Base-by-base conservation (phyloP, 2,329 filamentous ascomycete genomes). In the Paecilomyces variotii region DNA sequence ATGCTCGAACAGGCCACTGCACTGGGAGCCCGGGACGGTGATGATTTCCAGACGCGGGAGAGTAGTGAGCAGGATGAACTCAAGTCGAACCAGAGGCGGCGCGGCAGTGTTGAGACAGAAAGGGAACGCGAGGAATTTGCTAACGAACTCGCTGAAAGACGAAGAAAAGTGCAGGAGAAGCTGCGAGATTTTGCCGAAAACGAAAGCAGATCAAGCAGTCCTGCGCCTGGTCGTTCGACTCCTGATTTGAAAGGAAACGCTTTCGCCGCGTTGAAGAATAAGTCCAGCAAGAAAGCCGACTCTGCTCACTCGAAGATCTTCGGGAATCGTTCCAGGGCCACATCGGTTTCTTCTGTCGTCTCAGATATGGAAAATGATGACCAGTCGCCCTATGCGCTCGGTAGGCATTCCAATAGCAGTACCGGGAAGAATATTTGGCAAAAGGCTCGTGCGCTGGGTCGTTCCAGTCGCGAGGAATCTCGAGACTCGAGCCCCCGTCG, bases 61-160 rank as follows among this genome's bases (percentile, higher is more conserved):
- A 65, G 68, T 32, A 60, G 61, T 1, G 57, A 68, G 27, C 6
- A 14, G 27, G 25, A 3, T 26, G 81, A 83, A 57, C 63, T 80
- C 11, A 62, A 69, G 30, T 59, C 64, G n/a, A 70, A 70, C 27
- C 78, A 80, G 58, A 69, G 73, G 27, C 74, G 78, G 28, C 72
- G 70, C 19, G 75, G 70, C 12, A 81, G 79, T 61, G 77, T 76
- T 1, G 78, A 80, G 60, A 80, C 79, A 2, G 74, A 79, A 63
- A 72, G 70, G 56, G 79, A 81, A 60, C 74, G 77, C 19, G 75
- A 79, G 59, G 77, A 77, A 28, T 79, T 81, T 58, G 78, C 73
- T 7, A 74, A 74, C 35, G 79, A 80, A 61, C 68, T 81, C 14
- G 78, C 79, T 1, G 76, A 80, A 64, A 70, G 79, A 56, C 73